phyloP scores from a whole-genome alignment of 129 eudicot species.

The Centrapalus pauciflorus region DNA sequence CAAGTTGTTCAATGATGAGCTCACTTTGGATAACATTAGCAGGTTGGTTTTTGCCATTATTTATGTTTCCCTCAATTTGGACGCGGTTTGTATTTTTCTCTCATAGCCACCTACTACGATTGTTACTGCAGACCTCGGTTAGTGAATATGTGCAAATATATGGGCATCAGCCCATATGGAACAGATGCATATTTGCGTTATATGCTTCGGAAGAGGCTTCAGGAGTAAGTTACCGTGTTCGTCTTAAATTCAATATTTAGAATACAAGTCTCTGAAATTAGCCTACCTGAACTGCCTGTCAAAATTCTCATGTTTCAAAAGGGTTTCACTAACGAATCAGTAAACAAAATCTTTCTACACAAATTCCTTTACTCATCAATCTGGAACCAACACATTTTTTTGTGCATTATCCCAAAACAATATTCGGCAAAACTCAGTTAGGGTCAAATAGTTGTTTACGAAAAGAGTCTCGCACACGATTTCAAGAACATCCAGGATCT shows the following conservation, averaged over 20 bases:
- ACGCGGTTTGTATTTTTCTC: neutral
- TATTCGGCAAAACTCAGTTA: too few species aligned
- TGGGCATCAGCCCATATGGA: slow-evolving; percentile 55
- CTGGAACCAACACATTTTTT: too few species aligned
- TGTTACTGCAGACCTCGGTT: slow-evolving; percentile 47
- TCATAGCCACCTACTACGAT: neutral
- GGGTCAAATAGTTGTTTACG: too few species aligned
- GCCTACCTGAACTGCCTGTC: too few species aligned
- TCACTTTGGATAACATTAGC: slow-evolving; percentile 62
- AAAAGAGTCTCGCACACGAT: too few species aligned
- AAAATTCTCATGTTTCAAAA: too few species aligned
- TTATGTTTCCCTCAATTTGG: neutral
- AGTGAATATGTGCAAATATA: slow-evolving; percentile 65
- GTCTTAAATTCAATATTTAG: neutral
- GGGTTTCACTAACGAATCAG: too few species aligned
- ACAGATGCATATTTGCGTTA: slow-evolving; percentile 61
- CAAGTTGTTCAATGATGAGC: slow-evolving; percentile 60
- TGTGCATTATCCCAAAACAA: too few species aligned
- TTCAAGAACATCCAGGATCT: too few species aligned
- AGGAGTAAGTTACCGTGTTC: slow-evolving; percentile 27
- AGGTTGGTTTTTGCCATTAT: slow-evolving; percentile 29
- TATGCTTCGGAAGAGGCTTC: slow-evolving; percentile 58
- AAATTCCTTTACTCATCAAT: too few species aligned
- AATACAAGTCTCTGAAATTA: neutral
- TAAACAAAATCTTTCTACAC: too few species aligned